phyloP scores from a whole-genome alignment of 768 basidiomycete genomes.

The Rickenella mellea region DNA sequence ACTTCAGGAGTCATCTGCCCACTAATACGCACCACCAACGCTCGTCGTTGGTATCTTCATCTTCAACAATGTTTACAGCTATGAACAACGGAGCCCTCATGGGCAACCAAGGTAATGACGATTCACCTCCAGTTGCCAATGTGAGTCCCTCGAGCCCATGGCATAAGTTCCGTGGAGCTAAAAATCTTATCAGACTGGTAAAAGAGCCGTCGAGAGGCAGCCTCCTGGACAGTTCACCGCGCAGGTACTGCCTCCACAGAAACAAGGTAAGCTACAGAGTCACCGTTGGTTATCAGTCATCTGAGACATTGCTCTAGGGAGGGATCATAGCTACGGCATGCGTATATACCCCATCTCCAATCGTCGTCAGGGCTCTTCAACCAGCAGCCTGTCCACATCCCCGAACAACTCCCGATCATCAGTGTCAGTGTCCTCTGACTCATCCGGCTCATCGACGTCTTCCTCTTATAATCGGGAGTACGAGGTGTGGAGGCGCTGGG shows the following conservation, averaged over 20 bases:
- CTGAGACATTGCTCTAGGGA: conserved; percentile 25
- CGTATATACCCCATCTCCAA: conserved; percentile 40
- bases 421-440: too few relatives aligned
- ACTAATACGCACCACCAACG: too few relatives aligned
- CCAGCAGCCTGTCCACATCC: conserved; percentile 18
- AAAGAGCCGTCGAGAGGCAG: conserved; percentile 48
- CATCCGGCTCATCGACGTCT: too few relatives aligned
- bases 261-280: conserved; percentile 35
- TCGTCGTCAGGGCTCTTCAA: too few relatives aligned
- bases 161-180: too few relatives aligned
- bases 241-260: conserved; percentile 46
- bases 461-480: conserved; percentile 36
- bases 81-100: background rate
- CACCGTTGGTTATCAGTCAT: background rate
- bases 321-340: conserved; percentile 51
- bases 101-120: too few relatives aligned
- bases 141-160: too few relatives aligned
- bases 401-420: conserved; percentile 28
- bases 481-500: conserved; percentile 74
- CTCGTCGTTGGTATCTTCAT: too few relatives aligned
- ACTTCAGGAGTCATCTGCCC: too few relatives aligned
- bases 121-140: too few relatives aligned
- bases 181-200: conserved; percentile 57
- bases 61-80: background rate
- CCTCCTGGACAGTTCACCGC: conserved; percentile 53